These are phyloP conservation scores for Puccinia brachypodii DNA, from an alignment of 1,284 basidiomycete genomes.

Conservation along the genomic window DNA sequence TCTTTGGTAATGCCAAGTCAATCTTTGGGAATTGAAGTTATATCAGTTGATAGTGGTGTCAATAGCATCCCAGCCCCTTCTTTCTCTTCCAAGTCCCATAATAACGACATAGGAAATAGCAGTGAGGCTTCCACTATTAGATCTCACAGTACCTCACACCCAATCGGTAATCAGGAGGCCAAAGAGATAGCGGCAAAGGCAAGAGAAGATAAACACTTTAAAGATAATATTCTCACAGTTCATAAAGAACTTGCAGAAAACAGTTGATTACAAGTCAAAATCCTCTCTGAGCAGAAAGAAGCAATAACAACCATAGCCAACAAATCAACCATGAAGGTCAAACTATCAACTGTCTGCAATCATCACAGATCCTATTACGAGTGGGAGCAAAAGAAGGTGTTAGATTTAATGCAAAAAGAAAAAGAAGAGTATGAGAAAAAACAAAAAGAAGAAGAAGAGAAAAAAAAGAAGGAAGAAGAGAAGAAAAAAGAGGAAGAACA, in stretches of 20 bases:
- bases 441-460: background rate
- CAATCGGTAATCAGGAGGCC: background rate
- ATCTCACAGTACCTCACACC: background rate
- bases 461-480: background rate
- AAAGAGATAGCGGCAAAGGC: background rate
- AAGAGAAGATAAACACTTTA: background rate
- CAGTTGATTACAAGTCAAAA: background rate
- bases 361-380: background rate
- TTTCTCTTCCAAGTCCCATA: too few relatives aligned
- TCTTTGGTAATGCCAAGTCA: too few relatives aligned
- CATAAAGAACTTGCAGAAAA: background rate
- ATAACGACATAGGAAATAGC: too few relatives aligned
- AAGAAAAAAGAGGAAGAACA: background rate
- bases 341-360: background rate
- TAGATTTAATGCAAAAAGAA: background rate
- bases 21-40: too few relatives aligned
- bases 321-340: background rate
- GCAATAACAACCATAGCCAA: background rate
- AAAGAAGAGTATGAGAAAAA: background rate
- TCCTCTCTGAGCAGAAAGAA: background rate
- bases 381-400: constrained; percentile 3
- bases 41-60: too few relatives aligned
- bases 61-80: too few relatives aligned
- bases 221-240: background rate
- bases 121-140: background rate